Evolutionary conservation across 2,329 filamentous ascomycete species (phyloP).

Genomic region (Alternaria tenuissima): DNA sequence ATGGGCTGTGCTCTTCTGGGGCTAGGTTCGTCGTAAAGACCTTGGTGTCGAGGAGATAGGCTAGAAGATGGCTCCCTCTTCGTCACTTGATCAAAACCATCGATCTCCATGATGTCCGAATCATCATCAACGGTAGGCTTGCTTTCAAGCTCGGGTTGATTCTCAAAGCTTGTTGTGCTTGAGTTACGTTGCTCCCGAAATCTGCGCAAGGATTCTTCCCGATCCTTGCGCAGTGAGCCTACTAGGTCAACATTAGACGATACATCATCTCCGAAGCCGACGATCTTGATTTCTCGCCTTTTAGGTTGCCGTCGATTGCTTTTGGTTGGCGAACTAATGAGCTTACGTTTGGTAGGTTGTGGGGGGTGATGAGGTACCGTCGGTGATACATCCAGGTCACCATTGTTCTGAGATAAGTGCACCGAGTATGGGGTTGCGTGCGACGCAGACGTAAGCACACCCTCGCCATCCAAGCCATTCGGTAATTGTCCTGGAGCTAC

Average conservation of each 20-base stretch:
- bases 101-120: constrained; percentile 17
- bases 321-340: constrained; percentile 28
- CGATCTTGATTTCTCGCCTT: constrained; percentile 34
- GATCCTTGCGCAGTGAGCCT: constrained; percentile 15
- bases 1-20: background rate
- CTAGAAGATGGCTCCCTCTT: background rate
- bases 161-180: constrained; percentile 22
- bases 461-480: background rate
- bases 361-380: background rate
- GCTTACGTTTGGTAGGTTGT: constrained; percentile 34
- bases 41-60: constrained; percentile 32
- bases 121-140: background rate
- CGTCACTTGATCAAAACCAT: background rate
- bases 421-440: background rate
- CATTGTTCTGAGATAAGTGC: background rate
- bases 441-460: background rate
- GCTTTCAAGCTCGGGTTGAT: constrained; percentile 5
- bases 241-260: constrained; percentile 9
- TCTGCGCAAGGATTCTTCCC: constrained; percentile 22
- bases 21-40: constrained; percentile 27
- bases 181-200: constrained; percentile 25
- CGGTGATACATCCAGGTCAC: background rate
- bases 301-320: constrained; percentile 28
- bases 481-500: background rate
- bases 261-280: constrained; percentile 20